Conservation (phyloP, 768 basidiomycete species). For the Mrakia hoshinonis region DNA sequence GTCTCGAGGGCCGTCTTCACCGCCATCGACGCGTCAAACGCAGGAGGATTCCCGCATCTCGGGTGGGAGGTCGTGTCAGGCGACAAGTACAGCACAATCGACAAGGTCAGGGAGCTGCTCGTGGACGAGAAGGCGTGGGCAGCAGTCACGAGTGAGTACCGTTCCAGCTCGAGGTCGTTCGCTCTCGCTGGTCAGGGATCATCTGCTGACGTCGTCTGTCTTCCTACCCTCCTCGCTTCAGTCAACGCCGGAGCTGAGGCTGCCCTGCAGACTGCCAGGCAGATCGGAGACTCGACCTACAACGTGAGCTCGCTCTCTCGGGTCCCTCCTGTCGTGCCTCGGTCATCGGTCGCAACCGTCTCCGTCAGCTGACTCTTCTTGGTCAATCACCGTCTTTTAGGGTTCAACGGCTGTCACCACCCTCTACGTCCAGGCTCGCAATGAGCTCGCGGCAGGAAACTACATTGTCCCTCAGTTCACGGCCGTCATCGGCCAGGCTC, state of each 20-base stretch:
- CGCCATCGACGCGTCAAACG: slow-evolving; percentile 20
- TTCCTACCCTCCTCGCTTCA: slow-evolving; percentile 4
- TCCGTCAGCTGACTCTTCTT: neutral
- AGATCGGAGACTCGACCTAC: slow-evolving; percentile 43
- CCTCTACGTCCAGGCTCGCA: slow-evolving; percentile 46
- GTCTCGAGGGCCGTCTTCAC: slow-evolving; percentile 36
- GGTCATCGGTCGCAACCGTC: neutral
- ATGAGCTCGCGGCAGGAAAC: slow-evolving; percentile 44
- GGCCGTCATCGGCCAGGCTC: slow-evolving; percentile 23
- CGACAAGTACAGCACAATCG: slow-evolving; percentile 34
- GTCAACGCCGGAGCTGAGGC: slow-evolving; percentile 43
- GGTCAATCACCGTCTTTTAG: neutral
- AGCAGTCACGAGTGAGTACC: slow-evolving; percentile 44
- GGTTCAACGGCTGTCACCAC: slow-evolving; percentile 40
- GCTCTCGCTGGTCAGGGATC: too few relatives aligned
- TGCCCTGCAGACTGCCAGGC: slow-evolving; percentile 39
- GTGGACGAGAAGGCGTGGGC: slow-evolving; percentile 45
- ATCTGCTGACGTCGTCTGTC: neutral
- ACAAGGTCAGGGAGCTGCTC: slow-evolving; percentile 40
- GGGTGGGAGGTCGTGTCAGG: slow-evolving; percentile 35
- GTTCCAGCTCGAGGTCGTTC: too few relatives aligned
- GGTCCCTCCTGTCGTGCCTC: slow-evolving; percentile 25
- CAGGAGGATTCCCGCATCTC: slow-evolving; percentile 33
- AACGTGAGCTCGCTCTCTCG: slow-evolving; percentile 29
- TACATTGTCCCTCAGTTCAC: slow-evolving; percentile 36